Evolutionary conservation across 805 yeast species (phyloP), one percentile per base, ranked within the genome.

Genomic region (Candida jianshihensis): DNA sequence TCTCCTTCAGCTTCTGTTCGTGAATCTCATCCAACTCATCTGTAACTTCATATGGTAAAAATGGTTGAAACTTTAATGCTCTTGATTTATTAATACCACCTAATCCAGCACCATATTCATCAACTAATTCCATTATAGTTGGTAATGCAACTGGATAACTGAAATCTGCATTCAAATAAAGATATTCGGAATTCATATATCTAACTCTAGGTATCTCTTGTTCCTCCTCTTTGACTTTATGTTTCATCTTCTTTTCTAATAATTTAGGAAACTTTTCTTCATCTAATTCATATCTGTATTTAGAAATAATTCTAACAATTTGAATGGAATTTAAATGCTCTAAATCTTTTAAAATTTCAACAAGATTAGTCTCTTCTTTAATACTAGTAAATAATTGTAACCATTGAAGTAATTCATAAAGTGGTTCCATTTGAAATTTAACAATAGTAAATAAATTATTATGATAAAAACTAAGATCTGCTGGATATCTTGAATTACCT

Each of bases 401-500:
- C 90, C 95, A 90, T 57, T 90, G 96, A 37, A 90, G 63, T 20
- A 90, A 59, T 56, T 90, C 89, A 35, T 81, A 73, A 0, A 83
- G 66, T 0, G 96, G 88, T 40, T 72, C 73, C 35, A 89, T 64
- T 45, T 84, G 87, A 17, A 63, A 61, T 27, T 73, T 75, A 0
- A 92, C 81, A 16, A 87, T 71, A 35, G 73, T 71, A 49, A 68
- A 76, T 34, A 86, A 64, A 1, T 86, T 66, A 35, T 73, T 74
- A 55, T 82, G 84, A 52, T 72, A 78, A 47, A 80, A 81, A 10
- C 68, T 53, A 4, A 80, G 66, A 44, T 73, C 73, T 22, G 55
- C 52, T 4, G 80, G 73, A 42, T 71, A 59, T 3, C 51, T 49
- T 1, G 37, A n/a, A 24, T 64, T 45, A 1, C 45, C 49, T 2